Conservation (phyloP, 2,329 filamentous ascomycete genomes). For the Talaromyces sp. region DNA sequence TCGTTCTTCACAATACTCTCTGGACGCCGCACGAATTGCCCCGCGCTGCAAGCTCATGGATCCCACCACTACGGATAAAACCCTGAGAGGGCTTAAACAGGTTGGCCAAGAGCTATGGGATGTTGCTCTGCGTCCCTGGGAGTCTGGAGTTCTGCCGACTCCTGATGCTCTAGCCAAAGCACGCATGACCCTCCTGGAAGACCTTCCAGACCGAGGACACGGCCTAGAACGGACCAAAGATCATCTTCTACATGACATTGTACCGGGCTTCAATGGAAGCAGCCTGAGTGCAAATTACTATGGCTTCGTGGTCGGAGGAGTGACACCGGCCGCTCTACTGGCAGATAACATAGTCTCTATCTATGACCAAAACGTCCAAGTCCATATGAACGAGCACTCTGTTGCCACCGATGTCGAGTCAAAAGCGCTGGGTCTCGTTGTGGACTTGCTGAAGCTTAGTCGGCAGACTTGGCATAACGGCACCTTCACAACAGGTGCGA, state of each 20-base stretch:
- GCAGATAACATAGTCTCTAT: constrained; percentile 80
- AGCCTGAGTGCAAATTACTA: constrained; percentile 69
- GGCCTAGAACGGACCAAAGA: constrained; percentile 27
- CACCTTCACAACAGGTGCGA: constrained; percentile 74
- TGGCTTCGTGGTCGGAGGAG: constrained; percentile 82
- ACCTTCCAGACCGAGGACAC: constrained; percentile 25
- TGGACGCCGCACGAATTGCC: not conserved
- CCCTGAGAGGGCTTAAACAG: not conserved
- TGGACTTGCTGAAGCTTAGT: constrained; percentile 61
- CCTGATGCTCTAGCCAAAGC: constrained; percentile 25
- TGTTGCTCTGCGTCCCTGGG: constrained; percentile 23
- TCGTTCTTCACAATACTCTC: not conserved
- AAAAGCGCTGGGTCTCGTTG: constrained; percentile 64
- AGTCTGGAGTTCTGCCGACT: constrained; percentile 28
- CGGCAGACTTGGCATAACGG: constrained; percentile 61
- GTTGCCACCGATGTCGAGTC: constrained; percentile 74
- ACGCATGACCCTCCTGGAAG: constrained; percentile 27
- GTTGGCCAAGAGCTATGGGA: constrained; percentile 28
- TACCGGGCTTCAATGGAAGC: constrained; percentile 60
- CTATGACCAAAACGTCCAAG: constrained; percentile 77
- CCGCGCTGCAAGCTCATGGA: not conserved
- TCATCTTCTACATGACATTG: constrained; percentile 39
- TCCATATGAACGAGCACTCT: constrained; percentile 73
- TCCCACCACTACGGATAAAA: not conserved
- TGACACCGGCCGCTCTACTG: constrained; percentile 71